phyloP scores from a whole-genome alignment of 2,329 filamentous ascomycete species.

The Fusarium papillatum region DNA sequence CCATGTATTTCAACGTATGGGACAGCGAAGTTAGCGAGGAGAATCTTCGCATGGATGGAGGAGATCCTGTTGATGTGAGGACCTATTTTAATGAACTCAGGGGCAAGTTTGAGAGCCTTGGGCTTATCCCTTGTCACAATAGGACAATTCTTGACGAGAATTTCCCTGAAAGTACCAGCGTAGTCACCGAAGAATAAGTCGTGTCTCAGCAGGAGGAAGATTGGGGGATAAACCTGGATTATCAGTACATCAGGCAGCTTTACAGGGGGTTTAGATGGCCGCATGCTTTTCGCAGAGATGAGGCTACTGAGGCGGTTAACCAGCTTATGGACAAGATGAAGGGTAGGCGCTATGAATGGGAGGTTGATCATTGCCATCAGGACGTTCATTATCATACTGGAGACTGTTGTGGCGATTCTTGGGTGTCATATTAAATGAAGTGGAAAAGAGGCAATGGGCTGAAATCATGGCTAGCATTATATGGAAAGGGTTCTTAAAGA shows the following conservation, averaged over 20 bases:
- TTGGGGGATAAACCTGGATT: constrained; percentile 1
- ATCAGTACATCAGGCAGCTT: constrained; percentile 4
- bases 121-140: constrained; percentile 1
- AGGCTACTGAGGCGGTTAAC: not conserved
- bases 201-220: not conserved
- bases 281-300: not conserved
- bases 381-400: not conserved
- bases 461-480: too few species aligned
- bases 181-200: not conserved
- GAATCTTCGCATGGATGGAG: not conserved
- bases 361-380: not conserved
- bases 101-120: not conserved
- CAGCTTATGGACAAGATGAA: not conserved
- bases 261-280: constrained; percentile 11
- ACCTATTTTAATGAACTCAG: not conserved
- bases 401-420: not conserved
- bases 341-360: not conserved
- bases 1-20: not conserved
- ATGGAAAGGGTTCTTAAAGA: too few species aligned
- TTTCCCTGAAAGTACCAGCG: not conserved
- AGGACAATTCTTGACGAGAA: not conserved
- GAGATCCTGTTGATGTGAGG: not conserved
- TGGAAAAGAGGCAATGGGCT: too few species aligned
- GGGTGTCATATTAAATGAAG: not conserved
- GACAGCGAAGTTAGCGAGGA: not conserved